Evolutionary conservation across 2,329 filamentous ascomycete genomes (phyloP), one percentile per base, ranked within the genome.

Genomic region (Apiospora aurea): DNA sequence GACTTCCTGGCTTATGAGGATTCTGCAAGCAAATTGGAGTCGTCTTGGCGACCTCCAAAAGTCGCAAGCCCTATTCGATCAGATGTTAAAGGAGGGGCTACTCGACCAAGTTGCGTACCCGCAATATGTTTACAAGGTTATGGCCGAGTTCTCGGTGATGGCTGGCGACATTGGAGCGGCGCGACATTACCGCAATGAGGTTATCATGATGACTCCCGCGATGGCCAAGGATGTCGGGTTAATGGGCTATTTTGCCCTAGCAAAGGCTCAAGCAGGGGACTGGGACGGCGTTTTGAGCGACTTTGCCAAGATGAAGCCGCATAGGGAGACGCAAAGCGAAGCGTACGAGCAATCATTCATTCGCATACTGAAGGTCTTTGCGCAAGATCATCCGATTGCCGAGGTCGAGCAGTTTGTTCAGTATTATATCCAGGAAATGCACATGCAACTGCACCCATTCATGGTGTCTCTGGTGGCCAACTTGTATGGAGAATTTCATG

Each of bases 401-500:
- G 83, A 86, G 73, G 81, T 81, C 6, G 83, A 83, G 72, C 78
- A 78, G 6, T 85, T 86, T 51, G 73, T 85, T 47, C 79, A 79
- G 68, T 73, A 72, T n/a, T 86, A 82, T 69, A 76, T 80, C 4
- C 75, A 77, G 18, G 78, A 81, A 24, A 75, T 85, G 57, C 77
- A 78, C 34, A 76, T 86, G 10, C 78, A 78, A 5, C 73, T 85
- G 53, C 79, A 80, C 73, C 78, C 74, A 13, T 79, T 80, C 70
- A 76, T 83, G 72, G 83, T 86, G 51, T 83, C 82, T 2, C 74
- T 86, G 34, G 79, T 87, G 73, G 83, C 84, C 21, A 83, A 84
- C 64, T 81, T 82, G 70, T 86, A 85, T 73, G 84, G 80, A 16
- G 78, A 79, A 29, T 76, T 80, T 41, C 82, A 80, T 34, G 83